Evolutionary conservation across 352 stramenopile species (phyloP).

Genomic region (Pythium guiyangense): DNA sequence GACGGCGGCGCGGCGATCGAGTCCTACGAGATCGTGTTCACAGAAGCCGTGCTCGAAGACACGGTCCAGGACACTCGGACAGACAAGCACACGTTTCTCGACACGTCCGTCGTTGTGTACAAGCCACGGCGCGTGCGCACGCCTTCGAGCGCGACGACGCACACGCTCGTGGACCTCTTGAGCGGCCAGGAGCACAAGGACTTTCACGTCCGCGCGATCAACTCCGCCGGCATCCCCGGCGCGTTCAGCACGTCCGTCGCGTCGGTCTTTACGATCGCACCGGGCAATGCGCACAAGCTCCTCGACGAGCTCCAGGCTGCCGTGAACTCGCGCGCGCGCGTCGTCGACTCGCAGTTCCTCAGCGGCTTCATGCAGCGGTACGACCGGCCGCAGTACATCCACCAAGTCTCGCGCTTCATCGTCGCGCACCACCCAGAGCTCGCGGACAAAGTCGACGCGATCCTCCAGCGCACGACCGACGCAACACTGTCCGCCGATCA

Average conservation of each 20-base stretch:
- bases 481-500: not conserved
- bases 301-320: slow-evolving; percentile 76
- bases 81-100: slow-evolving; percentile 33
- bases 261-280: slow-evolving; percentile 59
- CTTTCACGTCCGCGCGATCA: slow-evolving; percentile 63
- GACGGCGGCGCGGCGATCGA: slow-evolving; percentile 48
- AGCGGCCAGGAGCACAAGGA: slow-evolving; percentile 63
- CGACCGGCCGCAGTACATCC: slow-evolving; percentile 63
- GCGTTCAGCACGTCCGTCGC: slow-evolving; percentile 40
- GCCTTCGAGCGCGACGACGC: slow-evolving; percentile 24
- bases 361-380: slow-evolving; percentile 83
- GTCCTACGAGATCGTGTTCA: slow-evolving; percentile 67
- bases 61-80: slow-evolving; percentile 16
- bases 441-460: slow-evolving; percentile 40
- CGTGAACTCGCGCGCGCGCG: slow-evolving; percentile 58
- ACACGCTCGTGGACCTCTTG: slow-evolving; percentile 42
- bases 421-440: slow-evolving; percentile 43
- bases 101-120: slow-evolving; percentile 60
- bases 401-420: slow-evolving; percentile 65
- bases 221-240: slow-evolving; percentile 43
- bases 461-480: slow-evolving; percentile 26
- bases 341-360: slow-evolving; percentile 74
- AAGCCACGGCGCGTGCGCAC: slow-evolving; percentile 47
- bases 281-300: slow-evolving; percentile 59
- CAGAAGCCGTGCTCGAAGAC: slow-evolving; percentile 55